These are phyloP conservation scores for Trifolium repens DNA, from an alignment of 306 rosid genomes.

Conservation along the genomic window DNA sequence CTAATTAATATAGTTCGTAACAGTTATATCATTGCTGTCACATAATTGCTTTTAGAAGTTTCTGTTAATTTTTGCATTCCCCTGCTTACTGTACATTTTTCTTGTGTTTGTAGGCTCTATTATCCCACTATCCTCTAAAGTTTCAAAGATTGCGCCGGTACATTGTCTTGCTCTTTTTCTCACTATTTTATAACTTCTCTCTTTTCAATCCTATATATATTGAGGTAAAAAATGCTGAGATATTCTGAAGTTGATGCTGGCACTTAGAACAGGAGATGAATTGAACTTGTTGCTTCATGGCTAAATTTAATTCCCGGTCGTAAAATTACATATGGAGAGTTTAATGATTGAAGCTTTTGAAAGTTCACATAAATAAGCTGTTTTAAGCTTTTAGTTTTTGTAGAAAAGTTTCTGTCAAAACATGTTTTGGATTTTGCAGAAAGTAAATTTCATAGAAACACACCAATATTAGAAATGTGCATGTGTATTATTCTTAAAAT, in stretches of 20 bases:
- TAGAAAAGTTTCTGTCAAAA: background rate
- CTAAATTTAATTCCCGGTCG: background rate
- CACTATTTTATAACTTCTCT: background rate
- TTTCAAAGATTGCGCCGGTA: constrained; percentile 76
- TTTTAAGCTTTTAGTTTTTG: constrained; percentile 13
- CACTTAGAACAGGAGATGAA: constrained; percentile 18
- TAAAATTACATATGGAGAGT: constrained; percentile 7
- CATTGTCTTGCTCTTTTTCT: constrained; percentile 27
- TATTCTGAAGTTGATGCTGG: constrained; percentile 38
- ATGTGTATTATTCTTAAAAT: background rate
- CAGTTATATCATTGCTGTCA: constrained; percentile 16
- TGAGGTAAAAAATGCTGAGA: background rate
- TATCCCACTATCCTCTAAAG: constrained; percentile 71
- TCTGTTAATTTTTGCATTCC: constrained; percentile 20
- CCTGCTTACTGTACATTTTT: constrained; percentile 8
- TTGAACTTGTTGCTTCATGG: constrained; percentile 17
- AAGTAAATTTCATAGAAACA: constrained; percentile 13
- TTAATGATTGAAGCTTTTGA: constrained; percentile 11
- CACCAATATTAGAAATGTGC: background rate
- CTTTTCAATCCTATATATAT: background rate
- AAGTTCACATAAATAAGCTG: constrained; percentile 15
- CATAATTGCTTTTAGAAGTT: constrained; percentile 13
- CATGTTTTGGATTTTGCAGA: constrained; percentile 7
- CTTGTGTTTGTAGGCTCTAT: constrained; percentile 68
- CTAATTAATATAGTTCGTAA: constrained; percentile 3